Evolutionary conservation across 202 grass and related monocot species (phyloP), one percentile per base, ranked within the genome.

Genomic region (Eragrostis tef): DNA sequence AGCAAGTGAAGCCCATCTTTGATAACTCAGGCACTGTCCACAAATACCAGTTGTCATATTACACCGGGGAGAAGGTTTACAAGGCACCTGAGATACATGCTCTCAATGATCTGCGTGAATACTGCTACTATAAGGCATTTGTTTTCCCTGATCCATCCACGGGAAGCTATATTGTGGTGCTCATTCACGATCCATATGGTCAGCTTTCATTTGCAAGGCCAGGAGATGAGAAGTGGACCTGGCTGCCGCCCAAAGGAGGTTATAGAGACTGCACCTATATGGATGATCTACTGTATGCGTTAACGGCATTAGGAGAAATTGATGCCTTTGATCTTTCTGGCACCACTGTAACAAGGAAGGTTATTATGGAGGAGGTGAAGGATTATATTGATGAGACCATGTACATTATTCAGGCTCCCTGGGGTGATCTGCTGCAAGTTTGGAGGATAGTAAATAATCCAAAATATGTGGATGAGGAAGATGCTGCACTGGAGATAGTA

Each of bases 391-490:
- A 34, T 0, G 61, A 64, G 11, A 16, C 5, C 1, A 50, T 48
- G 31, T 70, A 48, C 22, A 70, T 70, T 8, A 12, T 70, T 29
- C 44, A 15, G 11, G 50, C 51, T 5, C 71, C 70, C 31, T 73
- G 70, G 70, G 70, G 48, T 11, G 70, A 52, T 73, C 47, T 73
- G 25, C 25, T 74, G 19, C 71, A 74, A 74, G n/a, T 70, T 70
- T 70, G 67, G 67, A 70, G 19, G 51, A 20, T 12, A 48, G 46
- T 48, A 48, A 20, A 54, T 54, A 3, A 5, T n/a, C 51, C 46
- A 48, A 11, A 54, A 3, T 0, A 44, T 6, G 43, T 8, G 43
- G 43, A 44, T 44, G 43, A 44, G 43, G 31, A 34, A 2, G 31
- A 34, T 34, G 1, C 31, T 34, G 31, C 31, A 34, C 31, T 34